phyloP scores from a whole-genome alignment of 106 monocot genomes.

The Apostasia ramifera region DNA sequence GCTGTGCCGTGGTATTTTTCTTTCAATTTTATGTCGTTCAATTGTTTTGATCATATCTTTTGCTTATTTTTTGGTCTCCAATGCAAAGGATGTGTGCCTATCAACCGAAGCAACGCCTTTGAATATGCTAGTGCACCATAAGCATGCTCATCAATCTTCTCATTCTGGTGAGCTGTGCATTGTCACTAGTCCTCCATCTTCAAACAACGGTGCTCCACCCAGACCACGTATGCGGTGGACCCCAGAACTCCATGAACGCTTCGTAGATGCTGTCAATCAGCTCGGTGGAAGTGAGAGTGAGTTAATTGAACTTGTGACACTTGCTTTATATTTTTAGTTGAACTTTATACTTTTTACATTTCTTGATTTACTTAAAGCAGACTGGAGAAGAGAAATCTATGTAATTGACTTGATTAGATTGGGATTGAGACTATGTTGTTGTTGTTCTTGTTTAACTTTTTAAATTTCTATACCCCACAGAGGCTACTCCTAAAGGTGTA shows the following conservation, averaged over 20 bases:
- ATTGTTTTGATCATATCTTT: not conserved
- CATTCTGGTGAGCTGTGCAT: slow-evolving; percentile 30
- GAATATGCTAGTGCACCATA: slow-evolving; percentile 15
- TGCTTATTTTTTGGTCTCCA: not conserved
- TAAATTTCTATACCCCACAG: slow-evolving; percentile 7
- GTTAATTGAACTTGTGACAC: slow-evolving; percentile 1
- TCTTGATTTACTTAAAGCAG: too few species aligned
- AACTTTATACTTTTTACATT: too few species aligned
- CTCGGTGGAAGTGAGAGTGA: slow-evolving; percentile 90
- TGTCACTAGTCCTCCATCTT: slow-evolving; percentile 23
- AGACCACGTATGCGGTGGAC: slow-evolving; percentile 82
- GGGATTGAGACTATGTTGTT: too few species aligned
- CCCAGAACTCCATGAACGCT: slow-evolving; percentile 77
- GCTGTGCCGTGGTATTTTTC: not conserved
- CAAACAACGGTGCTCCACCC: slow-evolving; percentile 31
- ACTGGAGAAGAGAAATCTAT: too few species aligned
- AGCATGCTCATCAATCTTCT: slow-evolving; percentile 31
- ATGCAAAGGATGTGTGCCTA: slow-evolving; percentile 20
- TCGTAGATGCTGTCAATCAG: slow-evolving; percentile 84
- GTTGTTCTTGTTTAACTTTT: too few species aligned
- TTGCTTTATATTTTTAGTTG: not conserved
- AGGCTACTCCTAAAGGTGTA: slow-evolving; percentile 94
- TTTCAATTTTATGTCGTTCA: not conserved
- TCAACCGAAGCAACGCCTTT: slow-evolving; percentile 10
- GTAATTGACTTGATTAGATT: too few species aligned